Percentiles rank a stretch among this genome's conserved stretches.
These are phyloP conservation scores for Pseudonectria buxi DNA, from an alignment of 2,329 filamentous ascomycete genomes.

Conservation along the genomic window DNA sequence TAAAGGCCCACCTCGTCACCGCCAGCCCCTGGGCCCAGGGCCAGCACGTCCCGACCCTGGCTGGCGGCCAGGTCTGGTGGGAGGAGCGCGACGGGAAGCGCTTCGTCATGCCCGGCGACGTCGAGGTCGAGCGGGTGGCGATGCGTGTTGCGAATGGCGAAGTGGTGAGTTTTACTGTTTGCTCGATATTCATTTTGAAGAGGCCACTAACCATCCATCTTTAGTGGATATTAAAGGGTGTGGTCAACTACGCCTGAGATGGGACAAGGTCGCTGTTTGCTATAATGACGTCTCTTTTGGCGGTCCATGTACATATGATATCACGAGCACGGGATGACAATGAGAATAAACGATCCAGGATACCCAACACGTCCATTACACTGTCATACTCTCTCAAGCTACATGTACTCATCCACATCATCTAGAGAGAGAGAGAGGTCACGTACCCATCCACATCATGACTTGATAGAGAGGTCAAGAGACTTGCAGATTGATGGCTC, in stretches of 20 bases:
- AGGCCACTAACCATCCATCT: neutral
- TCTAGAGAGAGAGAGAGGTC: no score
- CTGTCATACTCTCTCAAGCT: no score
- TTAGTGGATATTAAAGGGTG: slow-evolving; percentile 59
- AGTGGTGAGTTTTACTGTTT: slow-evolving; percentile 45
- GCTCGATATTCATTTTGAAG: no score
- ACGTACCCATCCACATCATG: no score
- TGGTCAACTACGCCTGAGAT: slow-evolving; percentile 37
- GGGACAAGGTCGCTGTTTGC: neutral
- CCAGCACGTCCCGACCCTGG: slow-evolving; percentile 58
- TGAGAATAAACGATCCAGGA: no score
- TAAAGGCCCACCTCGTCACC: slow-evolving; percentile 76
- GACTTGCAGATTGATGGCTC: no score
- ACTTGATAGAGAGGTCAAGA: no score
- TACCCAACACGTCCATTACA: no score
- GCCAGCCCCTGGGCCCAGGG: slow-evolving; percentile 67
- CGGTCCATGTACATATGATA: neutral
- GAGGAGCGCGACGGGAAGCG: slow-evolving; percentile 61
- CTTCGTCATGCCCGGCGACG: slow-evolving; percentile 70
- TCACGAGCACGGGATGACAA: neutral
- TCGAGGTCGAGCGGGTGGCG: slow-evolving; percentile 69
- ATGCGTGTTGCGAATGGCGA: slow-evolving; percentile 81
- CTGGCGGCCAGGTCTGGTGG: slow-evolving; percentile 71
- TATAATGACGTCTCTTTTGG: no score
- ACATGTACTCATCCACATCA: no score